These are phyloP conservation scores for Fusarium sp. DNA, from an alignment of 2,329 filamentous ascomycete species.

Conservation along the genomic window DNA sequence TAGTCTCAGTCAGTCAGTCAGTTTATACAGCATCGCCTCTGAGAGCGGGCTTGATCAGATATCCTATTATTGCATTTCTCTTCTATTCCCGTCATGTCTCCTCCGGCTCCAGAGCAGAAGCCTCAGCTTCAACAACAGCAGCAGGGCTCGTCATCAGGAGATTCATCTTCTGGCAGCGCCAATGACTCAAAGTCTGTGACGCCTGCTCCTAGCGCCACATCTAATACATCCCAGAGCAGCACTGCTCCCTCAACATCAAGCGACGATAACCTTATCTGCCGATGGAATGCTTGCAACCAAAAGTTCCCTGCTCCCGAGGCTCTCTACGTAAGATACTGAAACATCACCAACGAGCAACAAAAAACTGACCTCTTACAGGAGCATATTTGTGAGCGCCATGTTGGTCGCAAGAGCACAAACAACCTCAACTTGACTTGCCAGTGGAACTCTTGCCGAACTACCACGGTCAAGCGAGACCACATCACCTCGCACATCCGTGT, in stretches of 20 bases:
- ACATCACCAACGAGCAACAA: neutral
- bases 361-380: constrained; percentile 67
- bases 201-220: constrained; percentile 61
- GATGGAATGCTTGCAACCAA: constrained; percentile 69
- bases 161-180: constrained; percentile 52
- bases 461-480: constrained; percentile 97
- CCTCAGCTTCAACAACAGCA: constrained; percentile 36
- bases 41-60: constrained; percentile 36
- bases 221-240: constrained; percentile 57
- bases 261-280: constrained; percentile 68
- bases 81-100: constrained; percentile 45
- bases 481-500: constrained; percentile 99
- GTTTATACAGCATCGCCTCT: constrained; percentile 2
- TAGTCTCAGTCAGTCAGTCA: constrained; percentile 18
- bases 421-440: constrained; percentile 97
- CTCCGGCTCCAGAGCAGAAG: constrained; percentile 45
- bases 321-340: constrained; percentile 64
- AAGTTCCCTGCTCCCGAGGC: constrained; percentile 67
- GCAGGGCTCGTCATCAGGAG: constrained; percentile 29
- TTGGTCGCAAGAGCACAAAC: constrained; percentile 98
- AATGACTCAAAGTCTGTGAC: constrained; percentile 64
- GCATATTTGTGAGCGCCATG: constrained; percentile 97
- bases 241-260: constrained; percentile 51
- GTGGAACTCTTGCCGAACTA: constrained; percentile 96
- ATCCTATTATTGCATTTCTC: constrained; percentile 15